A percentile compares a stretch with the other conserved stretches of the same genome.
Evolutionary conservation across 140 eudicot genomes (phyloP).

Genomic region (Ambrosia hybrid): DNA sequence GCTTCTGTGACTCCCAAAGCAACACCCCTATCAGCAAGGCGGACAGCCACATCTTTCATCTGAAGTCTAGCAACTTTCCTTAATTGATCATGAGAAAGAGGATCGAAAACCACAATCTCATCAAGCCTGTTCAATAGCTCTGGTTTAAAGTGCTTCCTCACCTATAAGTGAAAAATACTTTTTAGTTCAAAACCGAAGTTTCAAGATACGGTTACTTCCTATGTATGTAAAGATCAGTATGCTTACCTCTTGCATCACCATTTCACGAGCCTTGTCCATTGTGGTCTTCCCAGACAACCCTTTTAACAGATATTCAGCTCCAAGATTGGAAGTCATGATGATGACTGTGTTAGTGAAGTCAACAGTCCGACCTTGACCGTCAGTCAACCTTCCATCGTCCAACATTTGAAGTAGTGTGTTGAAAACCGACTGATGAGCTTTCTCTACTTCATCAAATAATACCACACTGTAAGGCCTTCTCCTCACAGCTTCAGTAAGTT

Average conservation of each 20-base stretch:
- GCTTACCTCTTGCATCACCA: constrained; percentile 81
- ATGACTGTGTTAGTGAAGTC: constrained; percentile 89
- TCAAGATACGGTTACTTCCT: not conserved
- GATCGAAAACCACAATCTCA: constrained; percentile 94
- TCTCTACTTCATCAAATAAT: constrained; percentile 86
- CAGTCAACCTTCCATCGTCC: constrained; percentile 95
- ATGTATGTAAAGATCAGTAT: not conserved
- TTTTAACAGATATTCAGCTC: constrained; percentile 75
- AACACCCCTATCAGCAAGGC: constrained; percentile 84
- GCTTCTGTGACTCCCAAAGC: constrained; percentile 88
- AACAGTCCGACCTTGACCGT: constrained; percentile 94
- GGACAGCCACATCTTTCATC: constrained; percentile 82
- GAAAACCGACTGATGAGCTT: constrained; percentile 78
- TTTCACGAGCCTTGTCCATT: constrained; percentile 67
- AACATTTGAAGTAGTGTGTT: constrained; percentile 85
- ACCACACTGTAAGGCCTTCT: constrained; percentile 87
- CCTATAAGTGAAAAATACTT: constrained; percentile 34
- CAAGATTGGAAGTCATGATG: constrained; percentile 94
- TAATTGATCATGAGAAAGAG: constrained; percentile 84
- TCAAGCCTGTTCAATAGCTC: constrained; percentile 88
- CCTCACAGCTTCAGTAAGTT: constrained; percentile 91
- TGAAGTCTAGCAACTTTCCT: constrained; percentile 81
- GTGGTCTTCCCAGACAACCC: constrained; percentile 77
- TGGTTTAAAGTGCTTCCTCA: constrained; percentile 85
- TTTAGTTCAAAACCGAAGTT: not conserved